Evolutionary conservation across 2,329 filamentous ascomycete genomes (phyloP), one percentile per base, ranked within the genome.

Genomic region (Phyllosticta citribraziliensis): DNA sequence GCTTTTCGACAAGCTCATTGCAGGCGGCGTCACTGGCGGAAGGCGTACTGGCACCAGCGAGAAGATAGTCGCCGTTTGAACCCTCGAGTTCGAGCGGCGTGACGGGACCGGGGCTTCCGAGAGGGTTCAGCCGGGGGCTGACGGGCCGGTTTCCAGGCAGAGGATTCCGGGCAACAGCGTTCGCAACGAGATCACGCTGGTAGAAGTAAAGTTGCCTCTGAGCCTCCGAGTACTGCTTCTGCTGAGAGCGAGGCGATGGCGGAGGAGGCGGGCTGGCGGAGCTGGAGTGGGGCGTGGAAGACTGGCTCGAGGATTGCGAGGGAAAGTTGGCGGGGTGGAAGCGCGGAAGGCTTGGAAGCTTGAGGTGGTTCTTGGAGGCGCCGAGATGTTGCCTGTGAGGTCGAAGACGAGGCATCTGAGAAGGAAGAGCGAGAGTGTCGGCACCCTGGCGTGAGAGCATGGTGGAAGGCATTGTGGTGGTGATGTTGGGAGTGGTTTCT

Each of bases 311-410:
- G 54, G 69, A 68, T 55, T 72, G 66, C 40, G 74, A 75, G 10
- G 76, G 74, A 66, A 76, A 81, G 69, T 81, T 80, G 64, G 79
- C 78, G 6, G 79, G 79, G 63, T 82, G 79, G 71, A 80, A 81
- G 62, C 78, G 75, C 53, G 79, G 79, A 51, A 82, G 71, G 1
- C 75, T 75, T n/a, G 78, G 77, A 14, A 81, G 69, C 60, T 76
- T 75, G 40, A 80, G 69, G 25, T 73, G 71, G 27, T 67, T 69
- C 56, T 70, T 67, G 30, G 70, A 71, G 56, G 70, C 70, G 52
- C 70, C 69, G 53, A 72, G 72, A 14, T 72, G 71, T 55, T 73
- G 71, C 56, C 69, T 73, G 61, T 67, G 57, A 47, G 74, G 68
- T 57, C 70, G 30, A 52, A 70, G 68, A 40, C 70, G 71, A 56